These are phyloP conservation scores for Coemansia sp. DNA, from an alignment of 192 early-diverging fungal genomes.

Conservation along the genomic window DNA sequence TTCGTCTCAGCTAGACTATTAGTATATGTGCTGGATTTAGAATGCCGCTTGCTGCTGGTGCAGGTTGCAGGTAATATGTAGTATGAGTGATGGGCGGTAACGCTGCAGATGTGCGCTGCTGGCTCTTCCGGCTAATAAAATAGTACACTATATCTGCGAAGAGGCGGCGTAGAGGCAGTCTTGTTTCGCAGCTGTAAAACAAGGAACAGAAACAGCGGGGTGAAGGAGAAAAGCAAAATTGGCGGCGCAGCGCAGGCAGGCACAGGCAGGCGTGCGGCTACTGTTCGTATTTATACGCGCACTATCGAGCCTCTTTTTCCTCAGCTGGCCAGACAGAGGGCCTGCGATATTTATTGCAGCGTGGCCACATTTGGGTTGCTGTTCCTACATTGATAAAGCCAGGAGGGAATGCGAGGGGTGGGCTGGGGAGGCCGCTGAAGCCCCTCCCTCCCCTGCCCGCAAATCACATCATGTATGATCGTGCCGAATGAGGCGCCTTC, in stretches of 20 bases:
- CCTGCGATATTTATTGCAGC: conserved; percentile 48
- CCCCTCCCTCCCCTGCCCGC: not conserved
- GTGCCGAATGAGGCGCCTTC: not conserved
- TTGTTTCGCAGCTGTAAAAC: not conserved
- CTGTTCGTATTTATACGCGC: conserved; percentile 16
- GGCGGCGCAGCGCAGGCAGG: conserved; percentile 1
- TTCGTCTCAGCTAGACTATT: not conserved
- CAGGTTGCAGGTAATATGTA: not conserved
- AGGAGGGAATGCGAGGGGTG: conserved; percentile 2
- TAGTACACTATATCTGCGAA: not conserved
- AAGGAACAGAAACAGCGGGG: conserved; percentile 5
- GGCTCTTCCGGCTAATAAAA: not conserved
- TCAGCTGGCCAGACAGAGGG: conserved; percentile 15
- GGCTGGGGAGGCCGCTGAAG: conserved; percentile 2
- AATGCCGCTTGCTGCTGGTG: not conserved
- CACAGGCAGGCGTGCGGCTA: conserved; percentile 8
- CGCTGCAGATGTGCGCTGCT: not conserved
- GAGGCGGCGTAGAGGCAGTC: not conserved
- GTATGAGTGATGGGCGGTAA: not conserved
- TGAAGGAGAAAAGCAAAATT: not conserved
- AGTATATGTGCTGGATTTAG: not conserved
- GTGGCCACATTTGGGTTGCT: conserved; percentile 43
- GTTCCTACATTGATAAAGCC: conserved; percentile 39
- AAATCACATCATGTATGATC: not conserved
- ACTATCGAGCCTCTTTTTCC: conserved; percentile 4